phyloP scores from a whole-genome alignment of 2,329 filamentous ascomycete genomes.

The Mycocentrospora acerina region DNA sequence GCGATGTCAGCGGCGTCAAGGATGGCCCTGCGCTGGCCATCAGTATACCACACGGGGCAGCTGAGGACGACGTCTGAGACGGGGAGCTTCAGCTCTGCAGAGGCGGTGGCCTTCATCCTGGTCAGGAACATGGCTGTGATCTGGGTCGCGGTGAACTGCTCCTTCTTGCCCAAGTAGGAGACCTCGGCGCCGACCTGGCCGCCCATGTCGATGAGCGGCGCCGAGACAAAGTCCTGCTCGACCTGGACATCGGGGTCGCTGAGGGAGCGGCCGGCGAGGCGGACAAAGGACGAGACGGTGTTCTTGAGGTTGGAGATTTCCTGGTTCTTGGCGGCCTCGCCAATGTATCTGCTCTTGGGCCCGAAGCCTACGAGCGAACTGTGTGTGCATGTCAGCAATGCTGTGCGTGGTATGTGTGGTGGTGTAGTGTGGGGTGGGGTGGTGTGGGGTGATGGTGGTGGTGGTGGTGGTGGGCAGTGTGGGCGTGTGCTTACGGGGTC shows the following conservation, averaged over 20 bases:
- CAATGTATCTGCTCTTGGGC: constrained; percentile 88
- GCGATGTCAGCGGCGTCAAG: constrained; percentile 92
- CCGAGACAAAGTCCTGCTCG: constrained; percentile 89
- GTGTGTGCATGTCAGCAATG: constrained; percentile 11
- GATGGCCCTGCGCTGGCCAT: constrained; percentile 83
- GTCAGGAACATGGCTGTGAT: constrained; percentile 92
- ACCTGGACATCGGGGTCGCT: constrained; percentile 89
- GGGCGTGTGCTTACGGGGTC: constrained; percentile 75
- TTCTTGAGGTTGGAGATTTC: constrained; percentile 99
- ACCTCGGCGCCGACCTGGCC: constrained; percentile 96
- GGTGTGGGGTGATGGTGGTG: too few species aligned
- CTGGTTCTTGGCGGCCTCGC: constrained; percentile 95
- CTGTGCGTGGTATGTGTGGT: constrained; percentile 11
- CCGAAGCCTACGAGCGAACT: constrained; percentile 91
- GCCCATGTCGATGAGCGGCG: constrained; percentile 82
- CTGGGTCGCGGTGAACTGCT: constrained; percentile 92
- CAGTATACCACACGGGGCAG: constrained; percentile 96
- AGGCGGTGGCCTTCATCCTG: constrained; percentile 88
- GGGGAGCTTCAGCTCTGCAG: constrained; percentile 83
- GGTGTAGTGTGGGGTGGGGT: too few species aligned
- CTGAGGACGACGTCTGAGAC: constrained; percentile 93
- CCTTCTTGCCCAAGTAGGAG: constrained; percentile 89
- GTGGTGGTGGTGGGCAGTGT: neutral
- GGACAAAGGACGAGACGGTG: constrained; percentile 90
- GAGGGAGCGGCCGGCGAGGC: constrained; percentile 82